Evolutionary conservation across 2,329 filamentous ascomycete species (phyloP).

Genomic region (Aspergillus pseudoviridinutans): DNA sequence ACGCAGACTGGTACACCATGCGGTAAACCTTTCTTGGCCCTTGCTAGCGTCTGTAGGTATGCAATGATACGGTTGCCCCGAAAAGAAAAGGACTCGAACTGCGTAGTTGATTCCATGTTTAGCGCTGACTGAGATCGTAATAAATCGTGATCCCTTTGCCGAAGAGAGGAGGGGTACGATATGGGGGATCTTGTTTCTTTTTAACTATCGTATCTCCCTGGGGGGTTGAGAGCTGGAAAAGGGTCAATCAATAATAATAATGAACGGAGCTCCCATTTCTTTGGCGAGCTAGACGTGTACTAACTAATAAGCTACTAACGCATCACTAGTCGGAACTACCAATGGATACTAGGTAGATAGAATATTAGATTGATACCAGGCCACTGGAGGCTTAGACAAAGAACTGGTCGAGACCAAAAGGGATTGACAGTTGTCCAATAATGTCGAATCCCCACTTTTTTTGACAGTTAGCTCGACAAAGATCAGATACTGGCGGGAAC

Average conservation of each 20-base stretch:
- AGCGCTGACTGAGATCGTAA: constrained; percentile 1
- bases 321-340: not conserved
- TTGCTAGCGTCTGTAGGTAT: constrained; percentile 33
- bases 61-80: constrained; percentile 33
- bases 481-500: not conserved
- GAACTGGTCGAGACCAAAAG: not conserved
- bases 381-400: not conserved
- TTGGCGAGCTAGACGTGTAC: not conserved
- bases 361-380: not conserved
- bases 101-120: constrained; percentile 14
- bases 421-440: not conserved
- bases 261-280: not conserved
- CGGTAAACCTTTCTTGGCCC: constrained; percentile 34
- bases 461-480: not conserved
- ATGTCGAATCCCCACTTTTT: not conserved
- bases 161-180: not conserved
- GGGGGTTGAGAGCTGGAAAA: not conserved
- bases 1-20: constrained; percentile 37
- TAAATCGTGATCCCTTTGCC: not conserved
- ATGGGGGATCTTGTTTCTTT: not conserved
- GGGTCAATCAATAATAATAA: not conserved
- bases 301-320: not conserved
- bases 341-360: not conserved
- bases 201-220: not conserved
- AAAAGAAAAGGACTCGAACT: constrained; percentile 14